A percentile compares a stretch with the other conserved stretches of the same genome.
These are phyloP conservation scores for Lipomyces yamanashiensis DNA, from an alignment of 805 yeast species.

Conservation along the genomic window DNA sequence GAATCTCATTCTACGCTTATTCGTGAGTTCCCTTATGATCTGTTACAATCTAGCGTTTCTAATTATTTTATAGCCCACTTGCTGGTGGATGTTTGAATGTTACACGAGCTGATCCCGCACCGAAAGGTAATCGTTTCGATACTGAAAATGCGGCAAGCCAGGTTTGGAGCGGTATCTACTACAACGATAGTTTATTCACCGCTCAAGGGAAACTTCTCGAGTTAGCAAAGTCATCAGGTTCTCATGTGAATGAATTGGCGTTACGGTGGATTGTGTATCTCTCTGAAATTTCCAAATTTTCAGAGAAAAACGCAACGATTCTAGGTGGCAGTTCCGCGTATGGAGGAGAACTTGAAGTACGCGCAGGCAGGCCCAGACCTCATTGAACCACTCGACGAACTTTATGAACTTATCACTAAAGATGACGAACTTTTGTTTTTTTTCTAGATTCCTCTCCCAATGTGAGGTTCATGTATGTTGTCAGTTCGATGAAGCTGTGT, in stretches of 20 bases:
- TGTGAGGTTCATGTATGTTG: too few species aligned
- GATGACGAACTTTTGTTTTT: not conserved
- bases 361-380: conserved; percentile 38
- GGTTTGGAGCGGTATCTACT: not conserved
- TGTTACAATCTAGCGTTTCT: conserved; percentile 20
- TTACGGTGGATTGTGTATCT: conserved; percentile 39
- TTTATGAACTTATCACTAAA: not conserved
- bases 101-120: not conserved
- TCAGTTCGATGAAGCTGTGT: too few species aligned
- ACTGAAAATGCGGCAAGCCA: not conserved
- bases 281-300: conserved; percentile 34
- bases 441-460: too few species aligned
- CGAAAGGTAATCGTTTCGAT: conserved; percentile 14
- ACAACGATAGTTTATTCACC: conserved; percentile 13
- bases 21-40: conserved; percentile 29
- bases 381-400: conserved; percentile 31
- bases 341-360: conserved; percentile 35
- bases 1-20: conserved; percentile 40
- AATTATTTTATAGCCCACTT: conserved; percentile 4
- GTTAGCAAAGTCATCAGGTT: not conserved
- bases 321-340: conserved; percentile 38
- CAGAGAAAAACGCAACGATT: conserved; percentile 37
- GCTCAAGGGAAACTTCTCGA: conserved; percentile 3
- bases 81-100: conserved; percentile 15
- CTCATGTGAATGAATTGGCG: conserved; percentile 12